A percentile compares a stretch with the other conserved stretches of the same genome.
Conservation (phyloP, 148 eudicot genomes). For the Euryodendron excelsum region DNA sequence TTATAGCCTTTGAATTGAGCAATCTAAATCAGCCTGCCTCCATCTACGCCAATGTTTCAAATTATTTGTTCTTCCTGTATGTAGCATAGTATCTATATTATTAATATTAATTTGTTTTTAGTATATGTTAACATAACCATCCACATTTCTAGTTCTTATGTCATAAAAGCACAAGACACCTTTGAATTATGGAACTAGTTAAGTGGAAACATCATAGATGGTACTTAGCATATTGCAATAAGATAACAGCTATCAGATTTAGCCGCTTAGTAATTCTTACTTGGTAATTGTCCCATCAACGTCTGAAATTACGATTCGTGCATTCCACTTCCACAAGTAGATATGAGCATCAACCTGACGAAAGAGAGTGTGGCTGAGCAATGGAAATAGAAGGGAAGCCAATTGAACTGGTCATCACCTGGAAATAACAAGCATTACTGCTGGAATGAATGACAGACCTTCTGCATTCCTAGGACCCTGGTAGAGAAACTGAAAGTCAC, state of each 20-base stretch:
- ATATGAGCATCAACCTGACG: conserved; percentile 96
- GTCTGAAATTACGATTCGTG: conserved; percentile 92
- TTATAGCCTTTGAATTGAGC: too few relatives aligned
- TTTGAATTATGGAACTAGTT: too few relatives aligned
- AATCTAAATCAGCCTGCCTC: too few relatives aligned
- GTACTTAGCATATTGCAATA: background rate
- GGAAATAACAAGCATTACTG: conserved; percentile 7
- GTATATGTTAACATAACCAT: too few relatives aligned
- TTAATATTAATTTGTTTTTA: too few relatives aligned
- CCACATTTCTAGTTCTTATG: too few relatives aligned
- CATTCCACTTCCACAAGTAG: conserved; percentile 98
- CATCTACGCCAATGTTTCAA: too few relatives aligned
- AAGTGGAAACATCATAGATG: too few relatives aligned
- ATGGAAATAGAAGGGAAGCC: conserved; percentile 6
- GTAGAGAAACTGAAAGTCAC: conserved; percentile 84
- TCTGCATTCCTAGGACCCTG: conserved; percentile 73
- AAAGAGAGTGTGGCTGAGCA: conserved; percentile 14
- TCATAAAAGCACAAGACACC: too few relatives aligned
- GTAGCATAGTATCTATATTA: too few relatives aligned
- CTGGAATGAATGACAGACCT: conserved; percentile 43
- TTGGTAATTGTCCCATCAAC: conserved; percentile 98
- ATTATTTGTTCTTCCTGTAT: too few relatives aligned
- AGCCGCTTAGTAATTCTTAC: conserved; percentile 37
- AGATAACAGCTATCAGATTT: background rate
- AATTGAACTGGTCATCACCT: background rate